These are phyloP conservation scores for Leptodontidium sp. DNA, from an alignment of 2,329 filamentous ascomycete species.

Conservation along the genomic window DNA sequence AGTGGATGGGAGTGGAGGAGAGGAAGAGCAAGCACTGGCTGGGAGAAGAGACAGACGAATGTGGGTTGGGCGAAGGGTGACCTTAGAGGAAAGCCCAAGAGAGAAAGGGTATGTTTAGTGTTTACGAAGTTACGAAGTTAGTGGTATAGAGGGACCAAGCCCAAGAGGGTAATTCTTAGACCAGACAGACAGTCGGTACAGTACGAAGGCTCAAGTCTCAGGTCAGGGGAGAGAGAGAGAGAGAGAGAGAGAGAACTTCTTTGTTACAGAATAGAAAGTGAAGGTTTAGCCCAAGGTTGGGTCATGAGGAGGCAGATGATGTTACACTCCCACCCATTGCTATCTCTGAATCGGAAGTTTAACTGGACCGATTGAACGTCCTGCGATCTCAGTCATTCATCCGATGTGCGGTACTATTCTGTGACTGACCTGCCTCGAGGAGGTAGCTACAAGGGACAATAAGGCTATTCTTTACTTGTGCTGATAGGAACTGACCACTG, in stretches of 20 bases:
- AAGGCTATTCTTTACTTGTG: not conserved
- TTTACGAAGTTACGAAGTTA: too few species aligned
- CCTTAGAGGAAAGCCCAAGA: constrained; percentile 13
- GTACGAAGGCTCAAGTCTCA: too few species aligned
- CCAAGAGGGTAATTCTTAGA: not conserved
- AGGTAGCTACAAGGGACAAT: not conserved
- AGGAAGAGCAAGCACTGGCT: not conserved
- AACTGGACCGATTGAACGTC: not conserved
- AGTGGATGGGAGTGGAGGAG: not conserved
- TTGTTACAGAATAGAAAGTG: not conserved
- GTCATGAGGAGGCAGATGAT: constrained; percentile 9
- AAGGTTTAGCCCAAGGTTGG: constrained; percentile 1
- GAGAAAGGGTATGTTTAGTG: constrained; percentile 4
- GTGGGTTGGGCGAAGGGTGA: constrained; percentile 17
- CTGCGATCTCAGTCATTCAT: constrained; percentile 1
- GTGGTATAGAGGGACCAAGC: not conserved
- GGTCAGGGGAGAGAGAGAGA: too few species aligned
- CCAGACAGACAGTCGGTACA: not conserved
- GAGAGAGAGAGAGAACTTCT: not conserved
- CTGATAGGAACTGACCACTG: constrained; percentile 1
- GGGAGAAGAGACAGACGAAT: not conserved
- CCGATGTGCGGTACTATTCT: not conserved
- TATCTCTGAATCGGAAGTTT: not conserved
- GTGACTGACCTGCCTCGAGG: not conserved
- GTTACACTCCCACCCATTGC: constrained; percentile 1